Conservation (phyloP, 768 basidiomycete genomes). For the Boletus vinaceobasis region DNA sequence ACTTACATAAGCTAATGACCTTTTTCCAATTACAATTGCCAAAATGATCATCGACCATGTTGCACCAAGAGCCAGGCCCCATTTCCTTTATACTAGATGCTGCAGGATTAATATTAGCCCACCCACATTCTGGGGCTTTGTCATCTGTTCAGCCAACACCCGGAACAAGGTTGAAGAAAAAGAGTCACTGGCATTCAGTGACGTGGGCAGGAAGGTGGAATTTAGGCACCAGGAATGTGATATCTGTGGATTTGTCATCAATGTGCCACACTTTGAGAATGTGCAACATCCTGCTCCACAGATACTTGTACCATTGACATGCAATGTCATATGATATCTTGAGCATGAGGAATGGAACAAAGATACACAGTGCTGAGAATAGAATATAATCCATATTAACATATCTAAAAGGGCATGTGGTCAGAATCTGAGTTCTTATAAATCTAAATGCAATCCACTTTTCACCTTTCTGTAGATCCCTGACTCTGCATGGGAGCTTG, state of each 20-base stretch:
- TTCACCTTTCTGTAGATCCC: background rate
- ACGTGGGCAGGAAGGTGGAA: background rate
- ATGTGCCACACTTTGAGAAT: background rate
- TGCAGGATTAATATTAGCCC: constrained; percentile 33
- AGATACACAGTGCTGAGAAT: background rate
- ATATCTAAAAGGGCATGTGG: background rate
- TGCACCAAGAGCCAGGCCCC: constrained; percentile 21
- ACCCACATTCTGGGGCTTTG: constrained; percentile 35
- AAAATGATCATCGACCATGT: background rate
- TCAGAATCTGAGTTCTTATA: background rate
- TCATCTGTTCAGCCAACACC: constrained; percentile 5
- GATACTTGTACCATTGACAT: background rate
- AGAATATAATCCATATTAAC: background rate
- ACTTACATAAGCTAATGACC: too few species aligned
- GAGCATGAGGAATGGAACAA: background rate
- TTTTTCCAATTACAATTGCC: background rate
- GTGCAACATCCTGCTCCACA: background rate
- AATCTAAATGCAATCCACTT: too few species aligned
- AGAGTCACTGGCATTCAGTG: background rate
- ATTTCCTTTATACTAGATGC: constrained; percentile 36
- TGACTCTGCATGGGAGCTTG: background rate
- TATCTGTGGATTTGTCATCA: background rate
- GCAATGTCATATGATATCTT: background rate
- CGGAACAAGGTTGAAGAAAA: background rate
- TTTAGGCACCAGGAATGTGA: background rate